phyloP scores from a whole-genome alignment of 441 rosid genomes.

The Syzygium malaccense region DNA sequence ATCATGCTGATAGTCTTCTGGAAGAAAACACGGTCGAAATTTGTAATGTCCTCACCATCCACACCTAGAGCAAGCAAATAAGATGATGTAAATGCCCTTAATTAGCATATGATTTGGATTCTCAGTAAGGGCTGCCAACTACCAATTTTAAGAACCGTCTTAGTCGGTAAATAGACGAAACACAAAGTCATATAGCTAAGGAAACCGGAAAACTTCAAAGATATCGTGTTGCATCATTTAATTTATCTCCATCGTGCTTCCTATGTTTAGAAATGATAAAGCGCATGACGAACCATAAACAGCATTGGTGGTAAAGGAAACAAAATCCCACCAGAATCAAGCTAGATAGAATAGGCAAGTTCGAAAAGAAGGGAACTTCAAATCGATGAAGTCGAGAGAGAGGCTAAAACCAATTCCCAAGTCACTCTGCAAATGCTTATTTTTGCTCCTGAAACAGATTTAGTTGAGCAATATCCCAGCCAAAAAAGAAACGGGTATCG shows the following conservation, averaged over 20 bases:
- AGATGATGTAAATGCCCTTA: not conserved
- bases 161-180: too few relatives aligned
- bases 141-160: not conserved
- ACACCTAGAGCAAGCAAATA: not conserved
- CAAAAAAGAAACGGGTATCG: not conserved
- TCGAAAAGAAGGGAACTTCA: not conserved
- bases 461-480: too few relatives aligned
- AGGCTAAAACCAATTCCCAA: not conserved
- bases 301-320: not conserved
- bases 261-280: not conserved
- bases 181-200: too few relatives aligned
- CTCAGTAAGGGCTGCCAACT: not conserved
- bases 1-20: too few relatives aligned
- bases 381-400: not conserved
- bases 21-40: not conserved
- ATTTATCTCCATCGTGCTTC: not conserved
- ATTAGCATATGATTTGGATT: not conserved
- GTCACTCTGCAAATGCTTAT: not conserved
- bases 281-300: rapidly evolving
- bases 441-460: too few relatives aligned
- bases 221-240: rapidly evolving
- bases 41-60: not conserved
- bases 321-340: not conserved
- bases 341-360: not conserved
- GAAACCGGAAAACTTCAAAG: too few relatives aligned